Evolutionary conservation across 495 filamentous ascomycete species (phyloP).

Genomic region (Collariella sp.): DNA sequence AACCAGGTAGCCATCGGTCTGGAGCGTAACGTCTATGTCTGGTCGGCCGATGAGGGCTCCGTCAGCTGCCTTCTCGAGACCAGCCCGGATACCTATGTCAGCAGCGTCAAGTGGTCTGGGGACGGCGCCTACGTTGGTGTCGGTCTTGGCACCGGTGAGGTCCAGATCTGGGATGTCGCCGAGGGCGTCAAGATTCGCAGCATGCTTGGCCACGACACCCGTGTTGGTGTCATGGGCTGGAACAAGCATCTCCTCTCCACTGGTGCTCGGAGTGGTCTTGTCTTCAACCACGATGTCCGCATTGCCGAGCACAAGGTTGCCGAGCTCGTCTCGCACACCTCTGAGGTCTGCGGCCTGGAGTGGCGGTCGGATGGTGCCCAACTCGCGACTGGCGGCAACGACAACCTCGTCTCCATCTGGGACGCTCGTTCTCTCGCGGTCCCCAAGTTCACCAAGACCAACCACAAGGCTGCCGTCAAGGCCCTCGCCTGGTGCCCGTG

Average conservation of each 20-base stretch:
- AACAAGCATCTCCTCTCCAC: conserved; percentile 95
- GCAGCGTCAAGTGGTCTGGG: conserved; percentile 96
- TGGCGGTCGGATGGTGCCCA: conserved; percentile 95
- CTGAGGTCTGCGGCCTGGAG: conserved; percentile 95
- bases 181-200: conserved; percentile 90
- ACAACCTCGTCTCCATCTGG: conserved; percentile 98
- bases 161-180: conserved; percentile 99
- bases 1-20: conserved; percentile 98
- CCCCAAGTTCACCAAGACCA: conserved; percentile 98
- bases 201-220: conserved; percentile 95
- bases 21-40: conserved; percentile 94
- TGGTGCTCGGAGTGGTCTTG: conserved; percentile 86
- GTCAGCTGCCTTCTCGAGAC: conserved; percentile 84
- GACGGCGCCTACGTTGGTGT: conserved; percentile 96
- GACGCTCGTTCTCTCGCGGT: conserved; percentile 85
- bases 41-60: conserved; percentile 91
- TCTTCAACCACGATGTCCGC: conserved; percentile 98
- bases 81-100: conserved; percentile 83
- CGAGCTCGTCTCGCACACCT: conserved; percentile 91
- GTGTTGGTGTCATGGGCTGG: conserved; percentile 97
- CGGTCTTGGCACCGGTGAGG: conserved; percentile 87
- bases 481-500: conserved; percentile 98
- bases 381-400: conserved; percentile 93
- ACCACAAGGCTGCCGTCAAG: conserved; percentile 97
- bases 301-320: conserved; percentile 96